These are phyloP conservation scores for Mangifera indica DNA, from an alignment of 345 rosid genomes.

Conservation along the genomic window DNA sequence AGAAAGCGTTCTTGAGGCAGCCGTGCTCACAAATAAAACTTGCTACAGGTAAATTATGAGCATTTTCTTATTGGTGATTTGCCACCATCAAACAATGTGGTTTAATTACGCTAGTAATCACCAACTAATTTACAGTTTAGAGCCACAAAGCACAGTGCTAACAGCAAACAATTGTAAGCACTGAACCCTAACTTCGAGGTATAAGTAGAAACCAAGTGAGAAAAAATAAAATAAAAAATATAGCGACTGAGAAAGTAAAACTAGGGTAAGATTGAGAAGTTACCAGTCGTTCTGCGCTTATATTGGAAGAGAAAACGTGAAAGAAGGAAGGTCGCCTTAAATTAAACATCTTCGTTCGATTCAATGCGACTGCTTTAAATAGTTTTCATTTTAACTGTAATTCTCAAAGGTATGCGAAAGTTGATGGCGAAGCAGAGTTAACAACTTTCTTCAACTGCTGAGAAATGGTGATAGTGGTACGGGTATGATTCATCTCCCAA, in stretches of 20 bases:
- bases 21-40: no score
- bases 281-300: conserved; percentile 42
- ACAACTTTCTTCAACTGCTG: no score
- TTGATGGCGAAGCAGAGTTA: not conserved
- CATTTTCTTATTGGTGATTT: not conserved
- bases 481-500: not conserved
- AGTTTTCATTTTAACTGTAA: not conserved
- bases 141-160: not conserved
- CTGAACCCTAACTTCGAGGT: conserved; percentile 16
- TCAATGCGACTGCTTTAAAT: not conserved
- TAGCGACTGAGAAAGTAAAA: not conserved
- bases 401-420: not conserved
- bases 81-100: not conserved
- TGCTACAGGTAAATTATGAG: no score
- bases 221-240: not conserved
- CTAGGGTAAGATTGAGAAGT: conserved; percentile 7
- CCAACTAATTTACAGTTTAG: not conserved
- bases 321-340: conserved; percentile 43
- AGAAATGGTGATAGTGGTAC: not conserved
- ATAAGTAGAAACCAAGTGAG: not conserved
- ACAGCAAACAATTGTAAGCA: not conserved
- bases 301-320: conserved; percentile 39
- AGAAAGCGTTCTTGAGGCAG: not conserved
- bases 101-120: not conserved
- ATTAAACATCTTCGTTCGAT: conserved; percentile 24